Conservation (phyloP, 768 basidiomycete genomes). For the Cystobasidium onofrii region DNA sequence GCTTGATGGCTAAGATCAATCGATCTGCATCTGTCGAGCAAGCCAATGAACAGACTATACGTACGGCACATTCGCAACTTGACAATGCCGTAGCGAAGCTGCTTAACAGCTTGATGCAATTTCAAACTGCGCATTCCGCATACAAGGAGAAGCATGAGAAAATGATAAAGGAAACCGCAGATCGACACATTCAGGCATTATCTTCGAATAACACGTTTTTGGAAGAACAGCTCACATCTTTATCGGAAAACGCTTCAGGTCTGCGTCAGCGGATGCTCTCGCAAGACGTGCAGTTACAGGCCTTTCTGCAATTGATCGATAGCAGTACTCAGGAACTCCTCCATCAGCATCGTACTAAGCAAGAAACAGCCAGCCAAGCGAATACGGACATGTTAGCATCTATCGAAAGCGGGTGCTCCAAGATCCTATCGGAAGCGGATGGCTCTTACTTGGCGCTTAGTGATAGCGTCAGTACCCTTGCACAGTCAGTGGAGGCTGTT, state of each 20-base stretch:
- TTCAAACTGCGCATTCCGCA: not conserved
- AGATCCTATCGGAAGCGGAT: not conserved
- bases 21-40: slow-evolving; percentile 13
- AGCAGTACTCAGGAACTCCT: slow-evolving; percentile 8
- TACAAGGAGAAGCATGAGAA: not conserved
- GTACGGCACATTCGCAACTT: not conserved
- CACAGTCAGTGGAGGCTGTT: not conserved
- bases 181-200: slow-evolving; percentile 23
- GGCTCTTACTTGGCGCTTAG: not conserved
- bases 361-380: not conserved
- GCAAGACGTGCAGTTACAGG: slow-evolving; percentile 10
- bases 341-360: not conserved
- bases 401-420: not conserved
- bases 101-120: not conserved
- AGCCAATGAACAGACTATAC: slow-evolving; percentile 4
- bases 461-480: not conserved
- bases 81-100: not conserved
- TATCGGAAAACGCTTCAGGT: not conserved
- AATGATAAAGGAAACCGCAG: not conserved
- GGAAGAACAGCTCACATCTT: slow-evolving; percentile 14
- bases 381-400: not conserved
- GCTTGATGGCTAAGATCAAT: slow-evolving; percentile 29
- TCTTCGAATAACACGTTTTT: slow-evolving; percentile 14
- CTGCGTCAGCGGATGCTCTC: not conserved
- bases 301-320: slow-evolving; percentile 31